These are phyloP conservation scores for Acephala macrosclerotiorum DNA, from an alignment of 2,329 filamentous ascomycete species.

Conservation along the genomic window DNA sequence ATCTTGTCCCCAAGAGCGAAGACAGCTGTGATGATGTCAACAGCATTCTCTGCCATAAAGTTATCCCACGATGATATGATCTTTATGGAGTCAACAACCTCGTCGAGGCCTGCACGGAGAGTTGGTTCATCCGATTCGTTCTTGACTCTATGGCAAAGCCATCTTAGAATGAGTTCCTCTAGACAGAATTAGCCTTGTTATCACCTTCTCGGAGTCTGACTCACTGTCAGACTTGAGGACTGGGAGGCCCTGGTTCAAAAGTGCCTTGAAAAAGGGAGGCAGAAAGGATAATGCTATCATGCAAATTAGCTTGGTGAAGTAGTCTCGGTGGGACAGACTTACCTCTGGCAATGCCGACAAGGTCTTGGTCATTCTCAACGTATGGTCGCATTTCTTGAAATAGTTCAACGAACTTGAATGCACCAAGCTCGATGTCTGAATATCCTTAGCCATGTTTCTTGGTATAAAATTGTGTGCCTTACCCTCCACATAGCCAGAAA, in stretches of 20 bases:
- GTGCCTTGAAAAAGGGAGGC: not conserved
- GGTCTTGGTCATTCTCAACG: constrained; percentile 30
- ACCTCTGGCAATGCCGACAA: constrained; percentile 34
- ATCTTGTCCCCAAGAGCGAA: constrained; percentile 27
- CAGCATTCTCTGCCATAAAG: constrained; percentile 33
- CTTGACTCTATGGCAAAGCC: constrained; percentile 25
- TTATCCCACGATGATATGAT: constrained; percentile 25
- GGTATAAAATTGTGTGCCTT: constrained; percentile 3
- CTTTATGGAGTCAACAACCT: constrained; percentile 27
- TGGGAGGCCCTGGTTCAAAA: not conserved
- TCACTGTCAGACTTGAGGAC: not conserved
- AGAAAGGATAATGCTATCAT: not conserved
- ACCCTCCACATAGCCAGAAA: constrained; percentile 30
- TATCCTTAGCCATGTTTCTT: not conserved
- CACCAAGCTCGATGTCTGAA: constrained; percentile 32
- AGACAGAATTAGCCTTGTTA: not conserved
- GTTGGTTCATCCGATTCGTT: constrained; percentile 25
- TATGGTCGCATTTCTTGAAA: constrained; percentile 32
- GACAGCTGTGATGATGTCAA: constrained; percentile 28
- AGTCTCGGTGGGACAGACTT: not conserved
- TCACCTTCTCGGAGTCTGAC: not conserved
- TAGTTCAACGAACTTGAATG: constrained; percentile 24
- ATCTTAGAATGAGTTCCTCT: not conserved
- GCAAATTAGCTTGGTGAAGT: not conserved
- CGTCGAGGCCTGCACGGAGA: constrained; percentile 34